Evolutionary conservation across 257 asterid genomes (phyloP), one percentile per base, ranked within the genome.

Genomic region (Jaltomata sinuosa): DNA sequence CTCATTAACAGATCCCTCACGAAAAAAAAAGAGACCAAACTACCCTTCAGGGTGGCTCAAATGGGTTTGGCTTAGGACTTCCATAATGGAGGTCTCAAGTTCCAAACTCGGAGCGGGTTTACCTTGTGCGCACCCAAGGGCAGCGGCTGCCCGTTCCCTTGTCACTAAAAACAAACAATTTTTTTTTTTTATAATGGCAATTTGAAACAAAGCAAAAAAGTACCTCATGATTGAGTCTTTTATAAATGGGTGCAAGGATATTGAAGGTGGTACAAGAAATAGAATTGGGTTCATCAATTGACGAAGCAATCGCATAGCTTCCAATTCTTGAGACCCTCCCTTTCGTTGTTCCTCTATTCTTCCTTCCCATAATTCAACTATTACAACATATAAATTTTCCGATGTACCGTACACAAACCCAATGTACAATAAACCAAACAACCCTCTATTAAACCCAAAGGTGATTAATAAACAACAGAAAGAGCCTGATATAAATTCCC

Each of bases 261-360:
- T 97, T 97, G 89, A 97, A 97, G 4, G 99, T 97, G 34, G 99
- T 97, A 90, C 99, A 97, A 8, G 99, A 97, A 89, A 97, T 88
- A 77, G 91, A 92, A 49, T 92, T 83, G 57, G 98, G 97, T 82
- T 97, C 99, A 32, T 91, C 89, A 80, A 92, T 91, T 4, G 98
- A 90, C 1, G 98, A 94, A 6, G 98, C 94, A 29, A 95, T 93
- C 1, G 98, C 97, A 82, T 94, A 95, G 81, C 91, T 91, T 55
- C 99, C 98, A 59, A 93, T 92, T 89, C 94, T 89, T 16, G 97
- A 90, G 38, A 93, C 92, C 91, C 90, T 90, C 71, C 93, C 90
- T 74, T 83, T 90, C 80, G 85, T 87, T 54, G 89, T 52, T 83
- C 91, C 83, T 40, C 91, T 80, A 86, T 81, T 90, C 84, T 91